Conservation (phyloP, 2,329 filamentous ascomycete species). For the Claviceps pusilla region DNA sequence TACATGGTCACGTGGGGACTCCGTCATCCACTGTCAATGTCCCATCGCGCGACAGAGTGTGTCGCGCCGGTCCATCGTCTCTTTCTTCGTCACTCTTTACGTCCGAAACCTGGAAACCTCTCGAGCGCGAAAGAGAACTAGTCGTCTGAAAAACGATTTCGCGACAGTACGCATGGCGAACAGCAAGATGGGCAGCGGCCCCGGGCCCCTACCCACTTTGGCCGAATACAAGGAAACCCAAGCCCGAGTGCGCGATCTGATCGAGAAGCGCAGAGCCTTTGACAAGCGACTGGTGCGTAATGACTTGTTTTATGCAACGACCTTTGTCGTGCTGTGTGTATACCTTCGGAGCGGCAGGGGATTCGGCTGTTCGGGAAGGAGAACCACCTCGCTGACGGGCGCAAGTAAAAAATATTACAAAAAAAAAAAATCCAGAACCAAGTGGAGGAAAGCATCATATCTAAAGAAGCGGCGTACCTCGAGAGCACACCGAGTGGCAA, state of each 20-base stretch:
- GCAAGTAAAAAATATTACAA: slow-evolving; percentile 12
- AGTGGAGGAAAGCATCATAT: slow-evolving; percentile 66
- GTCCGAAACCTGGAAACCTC: background rate
- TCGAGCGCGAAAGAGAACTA: background rate
- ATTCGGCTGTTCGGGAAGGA: background rate
- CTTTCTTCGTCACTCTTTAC: background rate
- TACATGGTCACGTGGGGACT: background rate
- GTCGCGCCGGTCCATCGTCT: background rate
- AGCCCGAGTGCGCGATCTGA: slow-evolving; percentile 30
- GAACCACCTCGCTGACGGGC: slow-evolving; percentile 11
- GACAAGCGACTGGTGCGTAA: slow-evolving; percentile 23
- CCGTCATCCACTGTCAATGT: background rate
- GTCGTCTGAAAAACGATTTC: background rate
- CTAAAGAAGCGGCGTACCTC: slow-evolving; percentile 74
- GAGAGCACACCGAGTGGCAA: slow-evolving; percentile 83
- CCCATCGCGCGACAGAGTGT: background rate
- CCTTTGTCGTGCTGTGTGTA: background rate
- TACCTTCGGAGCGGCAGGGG: background rate
- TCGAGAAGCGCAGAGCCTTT: slow-evolving; percentile 27
- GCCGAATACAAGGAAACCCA: slow-evolving; percentile 37
- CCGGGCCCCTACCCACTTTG: slow-evolving; percentile 20
- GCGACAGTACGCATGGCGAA: slow-evolving; percentile 18
- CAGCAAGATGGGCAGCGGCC: slow-evolving; percentile 13
- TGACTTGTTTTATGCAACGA: background rate
- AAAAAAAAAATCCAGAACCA: slow-evolving; percentile 14